These are phyloP conservation scores for Carex arenaria DNA, from an alignment of 202 grass and related monocot genomes.

Conservation along the genomic window DNA sequence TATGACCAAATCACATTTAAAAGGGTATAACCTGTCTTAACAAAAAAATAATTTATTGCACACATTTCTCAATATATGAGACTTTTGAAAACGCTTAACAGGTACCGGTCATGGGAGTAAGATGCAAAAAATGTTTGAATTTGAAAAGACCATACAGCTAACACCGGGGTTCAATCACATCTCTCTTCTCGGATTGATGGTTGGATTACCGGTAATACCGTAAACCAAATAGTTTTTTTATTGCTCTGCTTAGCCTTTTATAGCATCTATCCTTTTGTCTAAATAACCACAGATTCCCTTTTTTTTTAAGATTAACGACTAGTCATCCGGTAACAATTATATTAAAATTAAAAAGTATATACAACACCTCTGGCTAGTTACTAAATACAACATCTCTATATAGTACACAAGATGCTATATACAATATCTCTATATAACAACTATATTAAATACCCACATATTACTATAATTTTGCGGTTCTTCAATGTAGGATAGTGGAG, in stretches of 20 bases:
- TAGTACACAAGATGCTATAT: no score
- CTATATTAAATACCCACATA: background rate
- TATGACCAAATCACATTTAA: background rate
- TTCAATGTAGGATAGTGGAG: slow-evolving; percentile 57
- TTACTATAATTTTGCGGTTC: background rate
- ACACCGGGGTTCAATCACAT: slow-evolving; percentile 48
- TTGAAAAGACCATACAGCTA: slow-evolving; percentile 41
- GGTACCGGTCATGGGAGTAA: slow-evolving; percentile 60
- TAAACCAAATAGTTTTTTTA: background rate
- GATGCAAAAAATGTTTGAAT: slow-evolving; percentile 56
- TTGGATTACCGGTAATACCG: background rate
- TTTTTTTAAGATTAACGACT: no score
- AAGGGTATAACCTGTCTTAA: background rate
- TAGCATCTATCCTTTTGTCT: background rate
- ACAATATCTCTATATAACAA: no score
- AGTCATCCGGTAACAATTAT: no score
- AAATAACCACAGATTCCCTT: background rate
- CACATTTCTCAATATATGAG: background rate
- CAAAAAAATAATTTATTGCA: background rate
- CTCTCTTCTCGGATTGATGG: slow-evolving; percentile 29
- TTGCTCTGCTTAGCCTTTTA: background rate
- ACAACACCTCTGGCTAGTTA: no score
- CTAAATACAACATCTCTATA: no score
- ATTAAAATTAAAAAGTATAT: no score
- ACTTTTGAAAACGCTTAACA: slow-evolving; percentile 11